Evolutionary conservation across 305 asterid genomes (phyloP), one percentile per base, ranked within the genome.

Genomic region (Caryopteris hybrid): DNA sequence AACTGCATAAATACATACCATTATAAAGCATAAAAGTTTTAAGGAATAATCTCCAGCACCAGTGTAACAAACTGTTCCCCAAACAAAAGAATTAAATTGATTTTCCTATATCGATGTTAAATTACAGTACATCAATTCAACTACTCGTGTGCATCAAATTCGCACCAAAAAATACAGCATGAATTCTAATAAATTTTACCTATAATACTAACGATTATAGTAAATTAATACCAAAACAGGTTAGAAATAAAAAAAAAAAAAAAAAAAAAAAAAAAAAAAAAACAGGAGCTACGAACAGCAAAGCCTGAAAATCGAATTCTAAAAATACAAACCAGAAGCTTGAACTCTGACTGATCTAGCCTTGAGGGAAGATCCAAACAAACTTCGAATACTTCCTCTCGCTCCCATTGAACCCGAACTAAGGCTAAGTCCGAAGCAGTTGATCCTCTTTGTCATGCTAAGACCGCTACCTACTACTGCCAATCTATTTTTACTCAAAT

Each of bases 281-380:
- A 36, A 36, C 6, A 5, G 7, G 52, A 54, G 29, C 9, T 10
- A 29, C 5, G n/a, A 14, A n/a, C 20, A 8, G 36, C 36, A 20
- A 53, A 66, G 14, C 25, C 17, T 18, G 10, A 17, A 29, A 51
- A n/a, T 34, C 5, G 42, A 38, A 47, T 39, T 51, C 27, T 2
- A 16, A 25, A 58, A 61, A 20, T n/a, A 75, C 83, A 43, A 47
- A 85, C 91, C 91, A 73, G 85, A 82, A 64, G 89, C 92, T 66
- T 79, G 91, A 64, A 85, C 74, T 53, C 62, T 79, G 81, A 79
- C 61, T 66, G 87, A 74, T 86, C 95, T 81, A 50, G 74, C 10
- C 82, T 81, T 87, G 33, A 81, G 79, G 8, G 87, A 71, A 12
- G 87, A 80, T 47, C 89, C 82, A 13, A 80, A 45, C 43, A 68